phyloP scores from a whole-genome alignment of 129 eudicot genomes.

The Mikania micrantha region DNA sequence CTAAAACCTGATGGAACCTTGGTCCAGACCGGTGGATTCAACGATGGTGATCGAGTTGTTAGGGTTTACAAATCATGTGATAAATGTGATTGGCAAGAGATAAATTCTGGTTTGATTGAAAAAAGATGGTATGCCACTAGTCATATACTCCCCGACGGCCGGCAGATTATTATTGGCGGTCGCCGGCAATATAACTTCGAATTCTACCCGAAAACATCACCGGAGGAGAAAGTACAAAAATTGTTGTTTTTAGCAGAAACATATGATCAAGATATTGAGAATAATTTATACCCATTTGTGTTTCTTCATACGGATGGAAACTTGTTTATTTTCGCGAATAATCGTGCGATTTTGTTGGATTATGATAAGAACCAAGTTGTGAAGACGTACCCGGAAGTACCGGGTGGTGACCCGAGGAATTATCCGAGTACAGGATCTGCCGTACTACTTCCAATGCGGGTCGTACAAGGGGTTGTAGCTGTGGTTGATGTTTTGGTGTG shows the following conservation, averaged over 20 bases:
- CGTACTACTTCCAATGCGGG: constrained; percentile 60
- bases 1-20: constrained; percentile 39
- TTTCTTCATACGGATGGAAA: constrained; percentile 59
- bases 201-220: constrained; percentile 45
- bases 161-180: constrained; percentile 66
- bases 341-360: constrained; percentile 51
- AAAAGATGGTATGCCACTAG: constrained; percentile 71
- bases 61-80: constrained; percentile 38
- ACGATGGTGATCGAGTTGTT: constrained; percentile 53
- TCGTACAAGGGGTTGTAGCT: constrained; percentile 13
- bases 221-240: not conserved
- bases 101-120: constrained; percentile 9
- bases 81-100: constrained; percentile 61
- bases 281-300: constrained; percentile 73
- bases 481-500: constrained; percentile 62
- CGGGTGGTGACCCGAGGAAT: constrained; percentile 70
- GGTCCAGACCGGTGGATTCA: constrained; percentile 67
- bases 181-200: constrained; percentile 54
- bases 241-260: constrained; percentile 49
- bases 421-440: constrained; percentile 85
- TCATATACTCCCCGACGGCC: constrained; percentile 59
- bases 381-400: constrained; percentile 47
- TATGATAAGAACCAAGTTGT: constrained; percentile 32
- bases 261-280: constrained; percentile 44
- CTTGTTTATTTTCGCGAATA: constrained; percentile 64